A percentile compares a stretch with the other conserved stretches of the same genome.
phyloP scores from a whole-genome alignment of 306 rosid species.

The Cucurbita ficifolia region DNA sequence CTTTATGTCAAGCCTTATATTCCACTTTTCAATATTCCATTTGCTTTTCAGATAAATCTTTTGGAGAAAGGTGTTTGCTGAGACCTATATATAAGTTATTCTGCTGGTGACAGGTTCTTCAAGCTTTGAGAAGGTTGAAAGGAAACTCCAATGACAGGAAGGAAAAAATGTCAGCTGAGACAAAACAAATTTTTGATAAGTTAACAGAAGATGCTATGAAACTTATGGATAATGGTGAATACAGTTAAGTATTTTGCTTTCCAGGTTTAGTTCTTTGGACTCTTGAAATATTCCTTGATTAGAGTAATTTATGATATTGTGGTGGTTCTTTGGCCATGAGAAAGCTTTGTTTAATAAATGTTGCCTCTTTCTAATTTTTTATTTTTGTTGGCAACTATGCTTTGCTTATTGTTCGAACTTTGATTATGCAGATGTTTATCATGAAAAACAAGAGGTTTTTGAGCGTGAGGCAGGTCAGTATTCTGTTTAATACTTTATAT shows the following conservation, averaged over 20 bases:
- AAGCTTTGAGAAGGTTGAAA: slow-evolving; percentile 88
- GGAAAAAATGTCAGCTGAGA: slow-evolving; percentile 70
- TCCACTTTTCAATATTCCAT: slow-evolving; percentile 4
- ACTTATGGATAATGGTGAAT: slow-evolving; percentile 92
- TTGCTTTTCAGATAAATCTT: slow-evolving; percentile 3
- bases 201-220: slow-evolving; percentile 90
- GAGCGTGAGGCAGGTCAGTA: slow-evolving; percentile 57
- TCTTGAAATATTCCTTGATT: slow-evolving; percentile 4
- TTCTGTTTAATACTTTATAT: not conserved
- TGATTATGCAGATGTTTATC: slow-evolving; percentile 61
- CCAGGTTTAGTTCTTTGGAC: slow-evolving; percentile 7
- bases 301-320: not conserved
- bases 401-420: slow-evolving; percentile 3
- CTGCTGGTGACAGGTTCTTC: slow-evolving; percentile 49
- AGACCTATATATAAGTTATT: slow-evolving; percentile 8
- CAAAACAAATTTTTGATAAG: slow-evolving; percentile 69
- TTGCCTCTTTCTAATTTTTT: not conserved
- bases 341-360: not conserved
- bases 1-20: not conserved
- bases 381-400: slow-evolving; percentile 1
- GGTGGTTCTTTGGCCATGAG: not conserved
- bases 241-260: slow-evolving; percentile 34
- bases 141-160: slow-evolving; percentile 56
- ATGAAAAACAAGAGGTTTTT: slow-evolving; percentile 75
- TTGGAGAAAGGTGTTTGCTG: slow-evolving; percentile 8